Percentiles rank a stretch among this genome's conserved stretches.
Conservation (phyloP, 805 yeast genomes). For the Starmerella asiatica region DNA sequence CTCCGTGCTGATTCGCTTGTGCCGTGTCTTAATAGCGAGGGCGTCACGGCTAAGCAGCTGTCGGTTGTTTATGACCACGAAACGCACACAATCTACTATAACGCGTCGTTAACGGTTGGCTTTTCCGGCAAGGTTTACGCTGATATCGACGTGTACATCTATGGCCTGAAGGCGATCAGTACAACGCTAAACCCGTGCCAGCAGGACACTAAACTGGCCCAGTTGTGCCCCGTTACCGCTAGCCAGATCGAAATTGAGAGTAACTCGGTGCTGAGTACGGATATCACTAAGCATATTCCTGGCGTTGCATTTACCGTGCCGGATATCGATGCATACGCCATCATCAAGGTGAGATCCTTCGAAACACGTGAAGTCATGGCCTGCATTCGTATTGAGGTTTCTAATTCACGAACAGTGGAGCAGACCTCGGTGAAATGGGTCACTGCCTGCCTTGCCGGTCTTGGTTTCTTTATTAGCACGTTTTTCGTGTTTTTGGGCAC, state of each 20-base stretch:
- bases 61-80: constrained; percentile 66
- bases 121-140: constrained; percentile 57
- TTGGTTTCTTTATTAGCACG: constrained; percentile 75
- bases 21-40: constrained; percentile 69
- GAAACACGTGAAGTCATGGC: constrained; percentile 38
- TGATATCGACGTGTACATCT: constrained; percentile 63
- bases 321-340: constrained; percentile 68
- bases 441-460: constrained; percentile 78
- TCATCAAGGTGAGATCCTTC: constrained; percentile 33
- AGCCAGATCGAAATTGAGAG: constrained; percentile 70
- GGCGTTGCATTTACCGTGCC: constrained; percentile 79
- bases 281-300: constrained; percentile 49
- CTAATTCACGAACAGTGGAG: constrained; percentile 68
- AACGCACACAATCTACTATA: constrained; percentile 50
- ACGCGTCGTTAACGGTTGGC: constrained; percentile 55
- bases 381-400: constrained; percentile 61
- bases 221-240: constrained; percentile 79
- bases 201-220: constrained; percentile 45
- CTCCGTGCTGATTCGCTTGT: constrained; percentile 60
- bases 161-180: constrained; percentile 61
- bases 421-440: constrained; percentile 85
- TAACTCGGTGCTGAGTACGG: constrained; percentile 38
- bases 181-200: constrained; percentile 49
- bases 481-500: constrained; percentile 72
- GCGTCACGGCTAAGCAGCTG: constrained; percentile 58